Evolutionary conservation across 2,329 filamentous ascomycete genomes (phyloP).

Genomic region (Pseudogymnoascus sp.): DNA sequence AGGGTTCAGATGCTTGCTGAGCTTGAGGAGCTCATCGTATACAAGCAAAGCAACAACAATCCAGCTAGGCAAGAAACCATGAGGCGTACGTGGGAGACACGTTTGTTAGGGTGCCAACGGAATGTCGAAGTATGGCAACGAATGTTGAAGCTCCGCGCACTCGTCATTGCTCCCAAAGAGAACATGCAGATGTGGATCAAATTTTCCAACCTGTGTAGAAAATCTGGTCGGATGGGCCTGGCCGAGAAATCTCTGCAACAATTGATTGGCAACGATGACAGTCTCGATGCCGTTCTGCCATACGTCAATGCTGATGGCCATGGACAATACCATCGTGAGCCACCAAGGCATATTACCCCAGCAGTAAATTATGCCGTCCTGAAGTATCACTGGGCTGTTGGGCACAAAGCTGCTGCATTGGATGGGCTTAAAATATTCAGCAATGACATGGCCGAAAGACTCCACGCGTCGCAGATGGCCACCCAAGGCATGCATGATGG

Average conservation of each 20-base stretch:
- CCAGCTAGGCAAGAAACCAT: conserved; percentile 83
- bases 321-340: conserved; percentile 16
- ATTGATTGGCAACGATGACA: conserved; percentile 66
- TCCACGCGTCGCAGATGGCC: conserved; percentile 24
- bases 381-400: conserved; percentile 92
- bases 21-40: conserved; percentile 93
- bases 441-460: conserved; percentile 43
- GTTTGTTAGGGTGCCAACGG: conserved; percentile 87
- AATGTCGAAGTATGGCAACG: conserved; percentile 98
- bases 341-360: conserved; percentile 36
- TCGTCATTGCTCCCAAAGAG: conserved; percentile 85
- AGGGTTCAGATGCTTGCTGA: conserved; percentile 98
- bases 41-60: conserved; percentile 80
- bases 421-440: conserved; percentile 55
- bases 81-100: conserved; percentile 90
- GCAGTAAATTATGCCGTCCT: conserved; percentile 93
- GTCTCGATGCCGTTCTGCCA: conserved; percentile 53
- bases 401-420: conserved; percentile 56
- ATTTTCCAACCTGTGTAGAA: conserved; percentile 95
- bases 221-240: conserved; percentile 86
- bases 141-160: conserved; percentile 87
- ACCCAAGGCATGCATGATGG: conserved; percentile 24
- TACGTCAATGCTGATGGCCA: conserved; percentile 42
- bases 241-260: conserved; percentile 92
- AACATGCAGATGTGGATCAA: conserved; percentile 99